phyloP scores from a whole-genome alignment of 2,329 filamentous ascomycete species.

The Colletotrichum gigasporum region DNA sequence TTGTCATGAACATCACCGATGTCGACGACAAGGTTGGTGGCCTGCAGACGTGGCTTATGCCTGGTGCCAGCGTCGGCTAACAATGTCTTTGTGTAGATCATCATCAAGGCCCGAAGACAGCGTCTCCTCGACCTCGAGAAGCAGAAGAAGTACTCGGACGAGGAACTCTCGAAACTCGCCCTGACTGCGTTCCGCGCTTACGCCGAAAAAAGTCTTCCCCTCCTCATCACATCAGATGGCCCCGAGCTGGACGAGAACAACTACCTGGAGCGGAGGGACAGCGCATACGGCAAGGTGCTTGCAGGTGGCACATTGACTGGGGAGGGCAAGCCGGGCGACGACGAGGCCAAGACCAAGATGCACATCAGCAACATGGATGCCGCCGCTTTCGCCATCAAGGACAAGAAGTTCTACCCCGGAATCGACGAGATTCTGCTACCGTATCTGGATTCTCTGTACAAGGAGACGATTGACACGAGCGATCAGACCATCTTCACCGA shows the following conservation, averaged over 20 bases:
- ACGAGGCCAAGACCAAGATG: conserved; percentile 91
- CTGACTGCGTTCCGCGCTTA: conserved; percentile 65
- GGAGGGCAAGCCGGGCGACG: conserved; percentile 73
- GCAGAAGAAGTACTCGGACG: conserved; percentile 69
- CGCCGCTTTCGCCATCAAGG: conserved; percentile 58
- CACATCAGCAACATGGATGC: conserved; percentile 74
- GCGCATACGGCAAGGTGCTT: conserved; percentile 63
- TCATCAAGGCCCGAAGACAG: conserved; percentile 76
- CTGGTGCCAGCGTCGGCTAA: not conserved
- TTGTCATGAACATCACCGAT: conserved; percentile 95
- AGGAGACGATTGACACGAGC: conserved; percentile 68
- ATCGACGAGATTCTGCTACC: conserved; percentile 78
- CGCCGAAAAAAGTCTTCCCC: conserved; percentile 62
- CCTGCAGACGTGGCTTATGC: accelerated
- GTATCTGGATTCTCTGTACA: conserved; percentile 79
- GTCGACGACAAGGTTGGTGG: conserved; percentile 74
- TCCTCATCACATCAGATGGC: conserved; percentile 55
- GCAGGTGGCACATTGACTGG: conserved; percentile 64
- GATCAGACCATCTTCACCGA: conserved; percentile 83
- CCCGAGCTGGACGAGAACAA: conserved; percentile 57
- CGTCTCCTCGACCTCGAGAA: conserved; percentile 81
- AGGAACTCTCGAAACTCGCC: conserved; percentile 57
- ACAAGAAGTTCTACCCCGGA: conserved; percentile 61
- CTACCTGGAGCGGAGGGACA: conserved; percentile 59
- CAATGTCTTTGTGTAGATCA: conserved; percentile 53